A percentile compares a stretch with the other conserved stretches of the same genome.
phyloP scores from a whole-genome alignment of 2,329 filamentous ascomycete species.

The Aspergillus pseudotamarii region DNA sequence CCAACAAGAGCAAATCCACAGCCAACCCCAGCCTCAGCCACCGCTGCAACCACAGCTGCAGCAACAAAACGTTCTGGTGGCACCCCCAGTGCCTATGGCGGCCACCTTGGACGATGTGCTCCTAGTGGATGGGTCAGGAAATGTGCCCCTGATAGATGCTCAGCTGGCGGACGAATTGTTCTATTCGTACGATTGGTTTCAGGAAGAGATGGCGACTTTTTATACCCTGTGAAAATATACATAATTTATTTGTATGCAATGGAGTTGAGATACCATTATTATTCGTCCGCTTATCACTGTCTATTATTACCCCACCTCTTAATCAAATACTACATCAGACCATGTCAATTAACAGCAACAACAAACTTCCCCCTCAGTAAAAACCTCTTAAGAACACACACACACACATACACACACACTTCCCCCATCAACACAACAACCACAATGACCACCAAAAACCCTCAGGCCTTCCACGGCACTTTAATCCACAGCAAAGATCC shows the following conservation, averaged over 20 bases:
- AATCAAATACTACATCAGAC: neutral
- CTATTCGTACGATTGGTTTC: slow-evolving; percentile 44
- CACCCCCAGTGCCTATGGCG: slow-evolving; percentile 33
- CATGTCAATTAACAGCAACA: too few species aligned
- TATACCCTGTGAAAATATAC: slow-evolving; percentile 37
- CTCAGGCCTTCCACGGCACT: slow-evolving; percentile 39
- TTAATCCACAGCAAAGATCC: slow-evolving; percentile 34
- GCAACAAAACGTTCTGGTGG: slow-evolving; percentile 18
- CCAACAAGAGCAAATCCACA: slow-evolving; percentile 32
- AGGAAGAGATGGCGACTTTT: slow-evolving; percentile 43
- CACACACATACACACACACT: neutral
- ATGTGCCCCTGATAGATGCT: slow-evolving; percentile 37
- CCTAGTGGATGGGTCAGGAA: slow-evolving; percentile 34
- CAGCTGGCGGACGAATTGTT: slow-evolving; percentile 41
- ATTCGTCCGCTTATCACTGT: neutral
- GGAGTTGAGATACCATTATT: neutral
- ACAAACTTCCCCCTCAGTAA: neutral
- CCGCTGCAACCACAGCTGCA: slow-evolving; percentile 11
- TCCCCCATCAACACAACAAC: slow-evolving; percentile 14
- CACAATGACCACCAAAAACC: slow-evolving; percentile 15
- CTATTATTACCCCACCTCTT: neutral
- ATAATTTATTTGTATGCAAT: neutral
- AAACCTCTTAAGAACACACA: neutral
- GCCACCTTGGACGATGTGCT: slow-evolving; percentile 39
- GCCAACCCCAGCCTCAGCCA: slow-evolving; percentile 20